Base-by-base conservation (phyloP, 108 stramenopile species). In the Asterionellopsis glacialis region DNA sequence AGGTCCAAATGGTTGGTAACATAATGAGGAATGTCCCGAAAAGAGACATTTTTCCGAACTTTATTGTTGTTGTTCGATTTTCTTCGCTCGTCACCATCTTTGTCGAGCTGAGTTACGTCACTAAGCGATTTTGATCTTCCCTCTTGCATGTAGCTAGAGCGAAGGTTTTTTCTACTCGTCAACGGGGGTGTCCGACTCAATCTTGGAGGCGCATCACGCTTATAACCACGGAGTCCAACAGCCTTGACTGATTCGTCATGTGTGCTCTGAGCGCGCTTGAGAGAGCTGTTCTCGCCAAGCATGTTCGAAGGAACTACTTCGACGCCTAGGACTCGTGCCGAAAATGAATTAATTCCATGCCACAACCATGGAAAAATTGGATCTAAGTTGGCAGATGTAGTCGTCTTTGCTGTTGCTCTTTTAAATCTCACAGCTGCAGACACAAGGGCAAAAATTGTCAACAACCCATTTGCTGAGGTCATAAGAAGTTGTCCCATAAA, bases 361-460 rank as follows among this genome's bases (percentile, higher is more conserved):
- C 71, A 77, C 42, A 77, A 51, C 63, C 67, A 69, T 11, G 72
- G 71, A 43, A 69, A 63, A 24, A 71, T 61, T 22, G 71, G 67
- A 13, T 49, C 53, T 19, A 61, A 14, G 0, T 40, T 55, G 27
- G 62, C 72, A 1, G 76, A 41, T 18, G 76, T 57, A 11, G 76
- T 73, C 4, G 63, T 69, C 3, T 66, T 67, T 7, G 76, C 57
- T 41, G 71, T 67, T 26, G 71, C 71, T 41, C 71, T 60, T n/a
- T 62, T 64, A 38, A 71, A 40, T 72, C 72, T 77, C 11, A 73
- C 43, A n/a, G 67, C 71, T 51, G 71, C 65, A 10, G 59, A 53
- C 57, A 69, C 59, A 4, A 33, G 27, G 5, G 71, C 76, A 60
- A 70, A 45, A 28, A 72, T 42, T 42, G 54, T 60, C 49, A 69